These are phyloP conservation scores for Erigeron philadelphicus DNA, from an alignment of 140 eudicot species.

Conservation along the genomic window DNA sequence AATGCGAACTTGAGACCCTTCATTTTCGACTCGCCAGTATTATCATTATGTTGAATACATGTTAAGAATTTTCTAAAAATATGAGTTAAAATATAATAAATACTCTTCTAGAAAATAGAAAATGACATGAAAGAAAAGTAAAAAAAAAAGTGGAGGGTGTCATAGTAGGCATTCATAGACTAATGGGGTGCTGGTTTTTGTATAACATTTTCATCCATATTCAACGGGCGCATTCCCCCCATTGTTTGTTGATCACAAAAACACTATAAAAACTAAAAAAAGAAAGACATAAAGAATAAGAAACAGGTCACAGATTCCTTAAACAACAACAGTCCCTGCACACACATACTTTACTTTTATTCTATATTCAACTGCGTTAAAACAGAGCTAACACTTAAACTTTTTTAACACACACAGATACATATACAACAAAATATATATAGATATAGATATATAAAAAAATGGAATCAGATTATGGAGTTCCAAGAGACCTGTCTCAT, in stretches of 20 bases:
- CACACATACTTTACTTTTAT: neutral
- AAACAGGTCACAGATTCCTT: neutral
- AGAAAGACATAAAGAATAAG: constrained; percentile 4
- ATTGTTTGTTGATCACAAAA: constrained; percentile 15
- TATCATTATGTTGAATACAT: too few species aligned
- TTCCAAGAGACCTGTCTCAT: constrained; percentile 75
- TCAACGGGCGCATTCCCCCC: constrained; percentile 17
- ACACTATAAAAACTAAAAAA: neutral
- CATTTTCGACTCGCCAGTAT: too few species aligned
- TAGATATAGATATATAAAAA: neutral
- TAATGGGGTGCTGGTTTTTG: constrained; percentile 4
- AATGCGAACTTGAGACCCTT: too few species aligned
- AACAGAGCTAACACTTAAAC: constrained; percentile 15
- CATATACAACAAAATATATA: neutral
- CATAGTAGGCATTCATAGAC: neutral
- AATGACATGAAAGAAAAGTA: neutral
- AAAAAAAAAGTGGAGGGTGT: neutral
- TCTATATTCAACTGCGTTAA: constrained; percentile 22
- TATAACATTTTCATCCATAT: neutral
- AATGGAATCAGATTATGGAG: constrained; percentile 89
- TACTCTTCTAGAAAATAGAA: too few species aligned
- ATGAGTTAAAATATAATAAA: too few species aligned
- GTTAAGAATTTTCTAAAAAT: too few species aligned
- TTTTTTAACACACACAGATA: neutral
- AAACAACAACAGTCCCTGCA: neutral